Conservation (phyloP, 805 yeast genomes). For the Pichia nakasei region DNA sequence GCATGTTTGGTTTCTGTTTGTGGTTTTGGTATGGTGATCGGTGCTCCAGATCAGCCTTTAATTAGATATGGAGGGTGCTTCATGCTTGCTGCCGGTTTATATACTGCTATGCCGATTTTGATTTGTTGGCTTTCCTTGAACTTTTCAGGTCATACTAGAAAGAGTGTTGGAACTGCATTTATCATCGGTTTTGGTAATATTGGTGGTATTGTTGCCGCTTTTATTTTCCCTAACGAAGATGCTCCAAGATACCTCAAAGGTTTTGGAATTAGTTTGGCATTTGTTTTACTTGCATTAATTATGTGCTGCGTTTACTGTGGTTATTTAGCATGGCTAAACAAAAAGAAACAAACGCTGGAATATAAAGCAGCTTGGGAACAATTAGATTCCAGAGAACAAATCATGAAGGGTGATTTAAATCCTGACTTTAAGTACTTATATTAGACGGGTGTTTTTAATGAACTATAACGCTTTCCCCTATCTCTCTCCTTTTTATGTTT, state of each 20-base stretch:
- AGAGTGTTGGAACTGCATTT: slow-evolving; percentile 39
- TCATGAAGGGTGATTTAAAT: slow-evolving; percentile 30
- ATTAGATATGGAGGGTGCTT: slow-evolving; percentile 58
- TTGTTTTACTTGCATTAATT: slow-evolving; percentile 34
- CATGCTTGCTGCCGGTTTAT: slow-evolving; percentile 48
- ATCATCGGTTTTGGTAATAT: slow-evolving; percentile 67
- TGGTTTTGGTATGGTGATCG: slow-evolving; percentile 51
- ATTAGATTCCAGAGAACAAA: slow-evolving; percentile 20
- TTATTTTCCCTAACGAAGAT: slow-evolving; percentile 43
- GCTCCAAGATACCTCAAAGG: slow-evolving; percentile 56
- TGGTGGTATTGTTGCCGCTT: slow-evolving; percentile 62
- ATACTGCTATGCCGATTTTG: slow-evolving; percentile 58
- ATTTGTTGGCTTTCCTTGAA: slow-evolving; percentile 62
- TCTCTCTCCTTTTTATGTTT: neutral
- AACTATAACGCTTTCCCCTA: no score
- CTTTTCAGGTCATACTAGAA: slow-evolving; percentile 54
- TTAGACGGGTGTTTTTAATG: no score
- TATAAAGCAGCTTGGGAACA: slow-evolving; percentile 24
- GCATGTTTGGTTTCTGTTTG: slow-evolving; percentile 32
- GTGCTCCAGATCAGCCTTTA: slow-evolving; percentile 21
- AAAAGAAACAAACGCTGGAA: slow-evolving; percentile 26
- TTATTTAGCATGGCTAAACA: slow-evolving; percentile 27
- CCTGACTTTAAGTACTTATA: slow-evolving; percentile 41
- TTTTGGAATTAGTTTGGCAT: slow-evolving; percentile 40
- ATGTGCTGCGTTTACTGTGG: slow-evolving; percentile 26